These are phyloP conservation scores for Euphorbia tirucalli DNA, from an alignment of 345 rosid species.

Conservation along the genomic window DNA sequence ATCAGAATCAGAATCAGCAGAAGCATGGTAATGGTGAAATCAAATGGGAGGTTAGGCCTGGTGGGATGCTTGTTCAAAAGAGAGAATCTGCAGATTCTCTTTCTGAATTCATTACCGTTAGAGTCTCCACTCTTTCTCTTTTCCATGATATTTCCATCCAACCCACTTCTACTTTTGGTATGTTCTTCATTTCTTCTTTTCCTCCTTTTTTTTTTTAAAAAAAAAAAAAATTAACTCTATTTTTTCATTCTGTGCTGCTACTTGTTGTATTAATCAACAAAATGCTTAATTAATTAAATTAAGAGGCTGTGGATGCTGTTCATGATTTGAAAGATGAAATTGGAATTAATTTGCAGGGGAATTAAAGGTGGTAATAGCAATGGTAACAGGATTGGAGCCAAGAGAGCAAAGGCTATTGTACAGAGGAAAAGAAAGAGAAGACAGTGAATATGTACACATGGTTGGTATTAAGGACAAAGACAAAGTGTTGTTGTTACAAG, in stretches of 20 bases:
- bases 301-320: too few relatives aligned
- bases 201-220: too few relatives aligned
- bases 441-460: constrained; percentile 79
- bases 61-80: constrained; percentile 93
- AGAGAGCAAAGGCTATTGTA: constrained; percentile 75
- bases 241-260: neutral
- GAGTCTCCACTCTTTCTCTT: constrained; percentile 67
- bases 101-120: constrained; percentile 53
- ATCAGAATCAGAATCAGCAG: neutral
- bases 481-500: constrained; percentile 73
- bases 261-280: too few relatives aligned
- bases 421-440: constrained; percentile 92
- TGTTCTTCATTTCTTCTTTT: constrained; percentile 6
- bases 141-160: constrained; percentile 72
- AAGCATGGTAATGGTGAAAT: constrained; percentile 37
- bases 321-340: too few relatives aligned
- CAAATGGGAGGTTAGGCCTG: constrained; percentile 88
- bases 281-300: too few relatives aligned
- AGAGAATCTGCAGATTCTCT: constrained; percentile 43
- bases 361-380: constrained; percentile 70
- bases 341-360: constrained; percentile 52
- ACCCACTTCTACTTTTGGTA: constrained; percentile 89
- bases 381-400: constrained; percentile 70
- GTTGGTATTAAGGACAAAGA: constrained; percentile 85
- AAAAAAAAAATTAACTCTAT: too few relatives aligned